Evolutionary conservation across 2,329 filamentous ascomycete species (phyloP), one percentile per base, ranked within the genome.

Genomic region (Hyphodiscus sp.): DNA sequence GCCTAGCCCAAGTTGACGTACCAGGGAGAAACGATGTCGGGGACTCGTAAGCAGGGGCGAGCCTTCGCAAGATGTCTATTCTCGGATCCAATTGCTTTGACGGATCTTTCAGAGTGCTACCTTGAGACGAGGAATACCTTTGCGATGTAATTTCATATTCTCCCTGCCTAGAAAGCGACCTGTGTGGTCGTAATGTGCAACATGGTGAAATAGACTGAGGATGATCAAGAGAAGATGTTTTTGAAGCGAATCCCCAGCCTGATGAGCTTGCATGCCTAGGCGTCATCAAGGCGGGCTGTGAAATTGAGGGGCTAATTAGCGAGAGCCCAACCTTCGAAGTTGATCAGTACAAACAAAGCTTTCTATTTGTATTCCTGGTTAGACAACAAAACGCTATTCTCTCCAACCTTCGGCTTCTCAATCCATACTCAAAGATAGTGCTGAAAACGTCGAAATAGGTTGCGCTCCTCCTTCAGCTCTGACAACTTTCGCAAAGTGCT

Each of bases 1-100:
- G 54, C 46, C 48, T 52, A 43, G 41, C 48, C 30, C 38, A 47
- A 41, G 47, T 55, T 38, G 51, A 55, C 47, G 57, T 54, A 47
- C 42, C 20, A 29, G 53, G 43, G 41, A 33, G n/a, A 38, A 26
- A 4, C 8, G 23, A 26, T 3, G 23, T 8, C 23, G 23, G 11
- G 33, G 4, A 38, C 11, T 60, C 58, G 58, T 60, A 53, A 58
- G 52, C 56, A 49, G 44, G 50, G 54, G 53, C 46, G 30, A 20
- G 43, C 41, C 42, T 47, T 44, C 50, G 42, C 26, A 29, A 47
- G 43, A 33, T 19, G 20, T 18, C 43, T 50, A 54, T 50, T 47
- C 47, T 16, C 50, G 20, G 42, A 50, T n/a, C 5, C 33, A 38
- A 38, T 38, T 38, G 33, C 5, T n/a, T 26, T 38, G 33, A 2